A percentile compares a stretch with the other conserved stretches of the same genome.
Evolutionary conservation across 345 rosid genomes (phyloP).

Genomic region (Alliaria petiolata): DNA sequence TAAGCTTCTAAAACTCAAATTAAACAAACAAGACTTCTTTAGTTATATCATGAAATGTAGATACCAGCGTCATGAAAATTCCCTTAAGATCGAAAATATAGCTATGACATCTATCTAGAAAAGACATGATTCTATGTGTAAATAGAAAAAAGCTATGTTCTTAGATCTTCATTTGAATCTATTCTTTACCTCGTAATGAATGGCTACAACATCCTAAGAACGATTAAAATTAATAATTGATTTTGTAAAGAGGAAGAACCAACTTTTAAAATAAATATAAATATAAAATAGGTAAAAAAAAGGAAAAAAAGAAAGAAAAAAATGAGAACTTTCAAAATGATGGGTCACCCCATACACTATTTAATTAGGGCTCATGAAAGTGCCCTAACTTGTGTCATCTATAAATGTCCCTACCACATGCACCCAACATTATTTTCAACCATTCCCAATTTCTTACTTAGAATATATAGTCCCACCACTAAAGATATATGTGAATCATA

Average conservation of each 20-base stretch:
- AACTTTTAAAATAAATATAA: background rate
- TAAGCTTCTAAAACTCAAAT: background rate
- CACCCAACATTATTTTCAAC: constrained; percentile 39
- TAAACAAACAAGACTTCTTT: background rate
- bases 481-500: constrained; percentile 29
- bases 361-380: constrained; percentile 38
- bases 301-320: background rate
- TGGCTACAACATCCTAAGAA: constrained; percentile 24
- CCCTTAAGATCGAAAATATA: background rate
- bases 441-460: constrained; percentile 26
- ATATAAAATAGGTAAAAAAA: background rate
- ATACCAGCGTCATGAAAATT: background rate
- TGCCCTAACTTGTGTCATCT: constrained; percentile 32
- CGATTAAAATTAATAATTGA: background rate
- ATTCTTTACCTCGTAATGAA: constrained; percentile 19
- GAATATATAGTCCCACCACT: constrained; percentile 28
- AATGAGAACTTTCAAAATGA: constrained; percentile 29
- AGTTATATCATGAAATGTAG: background rate
- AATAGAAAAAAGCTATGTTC: constrained; percentile 10
- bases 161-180: constrained; percentile 16
- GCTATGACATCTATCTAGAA: background rate
- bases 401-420: constrained; percentile 38
- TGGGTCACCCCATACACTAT: constrained; percentile 40
- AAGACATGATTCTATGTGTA: constrained; percentile 20
- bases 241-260: background rate